Evolutionary conservation across 2,329 filamentous ascomycete genomes (phyloP), one percentile per base, ranked within the genome.

Genomic region (Verticillium klebahnii): DNA sequence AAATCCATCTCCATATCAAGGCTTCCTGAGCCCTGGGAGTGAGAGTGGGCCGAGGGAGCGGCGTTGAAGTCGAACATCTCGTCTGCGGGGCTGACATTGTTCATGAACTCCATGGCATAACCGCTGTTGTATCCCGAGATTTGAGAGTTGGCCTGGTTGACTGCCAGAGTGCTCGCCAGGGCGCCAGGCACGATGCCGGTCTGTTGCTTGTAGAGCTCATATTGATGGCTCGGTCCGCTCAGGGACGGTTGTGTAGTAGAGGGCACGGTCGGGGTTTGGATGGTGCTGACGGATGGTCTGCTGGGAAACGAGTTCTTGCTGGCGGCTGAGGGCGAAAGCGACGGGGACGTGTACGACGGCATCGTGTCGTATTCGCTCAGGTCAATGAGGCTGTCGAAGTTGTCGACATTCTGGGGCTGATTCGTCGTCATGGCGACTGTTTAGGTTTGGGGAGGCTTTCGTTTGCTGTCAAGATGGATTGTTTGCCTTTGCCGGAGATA

Each of bases 181-280:
- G 92, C 93, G 65, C 93, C 93, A 1, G 92, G 89, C 0, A 95
- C 92, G 34, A 97, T 88, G 66, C 93, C 93, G 3, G 95, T 97
- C 80, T 97, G 93, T 74, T 99, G 95, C 79, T 92, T 91, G 80
- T 97, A 96, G 72, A 92, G 88, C 71, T 93, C 91, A 81, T 98
- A 98, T 77, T 96, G 92, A 79, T 97, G 93, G 75, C 92, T 97
- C 9, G 95, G 94, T 39, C 88, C 91, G 57, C 87, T 88, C 71
- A 93, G 85, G 23, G 83, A 86, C 36, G 85, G 83, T 64, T 89
- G 84, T 31, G 70, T 75, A 60, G 80, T 77, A 8, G 83, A 75
- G 19, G 85, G 75, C 39, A 79, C 76, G 4, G 80, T 77, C n/a
- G 85, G 82, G 5, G 85, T 82, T 61, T 81, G 78, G 54, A 83